Evolutionary conservation across 805 yeast species (phyloP), one percentile per base, ranked within the genome.

Genomic region (Saccharomycopsis selenospora): DNA sequence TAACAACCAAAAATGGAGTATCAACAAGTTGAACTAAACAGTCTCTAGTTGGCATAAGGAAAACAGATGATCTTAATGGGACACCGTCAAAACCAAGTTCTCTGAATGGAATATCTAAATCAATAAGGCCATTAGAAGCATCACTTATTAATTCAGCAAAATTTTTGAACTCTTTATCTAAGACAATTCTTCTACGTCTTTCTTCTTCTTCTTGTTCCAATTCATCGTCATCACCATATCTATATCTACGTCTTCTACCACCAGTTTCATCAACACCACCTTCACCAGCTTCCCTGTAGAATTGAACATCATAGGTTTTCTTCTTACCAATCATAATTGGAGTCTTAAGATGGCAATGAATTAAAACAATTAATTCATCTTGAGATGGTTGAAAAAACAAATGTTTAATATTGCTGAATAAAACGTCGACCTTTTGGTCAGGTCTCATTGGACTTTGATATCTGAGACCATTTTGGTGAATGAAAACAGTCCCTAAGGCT

Each of bases 121-220:
- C 96, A 40, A 90, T 71, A 53, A 80, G 65, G 28, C 95, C 95
- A 59, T 80, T 77, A 0, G 95, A 81, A 0, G 93, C 84, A 55
- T 88, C 96, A 11, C 96, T 82, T 56, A 93, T 90, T 53, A 82
- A 77, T 66, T 93, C 97, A 17, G 91, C 91, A 69, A 89, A 93
- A 42, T 75, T 73, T 66, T 80, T 82, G 69, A 90, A 93, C 66
- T 93, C 98, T 65, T 85, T 87, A 68, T 93, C 96, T 59, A 93
- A 76, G 33, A 87, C 77, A 22, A 86, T 85, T 59, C 95, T 85
- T 67, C 96, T 78, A 66, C 91, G 77, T 70, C 97, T 82, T 69
- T 93, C 99, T 66, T 93, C 98, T 68, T 91, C 97, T 69, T 93
- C 99, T 67, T 91, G 97, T 67, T 93, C 98, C 55, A 93, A 72